A percentile compares a stretch with the other conserved stretches of the same genome.
Evolutionary conservation across 352 stramenopile species (phyloP).

Genomic region (Globisporangium echinulatum): DNA sequence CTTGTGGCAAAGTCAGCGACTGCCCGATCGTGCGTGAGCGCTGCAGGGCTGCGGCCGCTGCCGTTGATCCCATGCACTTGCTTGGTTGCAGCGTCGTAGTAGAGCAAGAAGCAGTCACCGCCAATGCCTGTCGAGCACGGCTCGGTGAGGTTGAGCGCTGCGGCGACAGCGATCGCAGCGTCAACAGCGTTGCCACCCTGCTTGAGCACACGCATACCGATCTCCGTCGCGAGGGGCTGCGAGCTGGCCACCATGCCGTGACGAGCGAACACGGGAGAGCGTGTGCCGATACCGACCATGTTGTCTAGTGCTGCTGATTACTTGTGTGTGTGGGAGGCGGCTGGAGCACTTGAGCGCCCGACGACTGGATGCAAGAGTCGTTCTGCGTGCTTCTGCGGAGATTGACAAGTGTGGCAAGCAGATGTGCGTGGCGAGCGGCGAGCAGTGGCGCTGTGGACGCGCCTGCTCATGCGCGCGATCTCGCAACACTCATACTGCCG

Average conservation of each 20-base stretch:
- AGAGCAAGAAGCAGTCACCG: slow-evolving; percentile 95
- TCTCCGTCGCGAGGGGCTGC: slow-evolving; percentile 91
- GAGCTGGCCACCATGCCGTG: slow-evolving; percentile 91
- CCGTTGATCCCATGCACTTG: slow-evolving; percentile 90
- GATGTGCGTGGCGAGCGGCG: neutral
- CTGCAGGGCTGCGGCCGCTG: slow-evolving; percentile 78
- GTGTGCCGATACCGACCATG: slow-evolving; percentile 54
- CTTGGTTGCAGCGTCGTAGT: slow-evolving; percentile 85
- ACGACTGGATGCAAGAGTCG: neutral
- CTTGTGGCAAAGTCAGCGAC: slow-evolving; percentile 25
- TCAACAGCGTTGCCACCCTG: slow-evolving; percentile 93
- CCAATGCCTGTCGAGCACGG: slow-evolving; percentile 77
- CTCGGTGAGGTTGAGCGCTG: slow-evolving; percentile 57
- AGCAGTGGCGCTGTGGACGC: neutral
- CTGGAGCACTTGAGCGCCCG: too few relatives aligned
- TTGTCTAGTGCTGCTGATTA: neutral
- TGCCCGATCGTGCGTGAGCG: slow-evolving; percentile 77
- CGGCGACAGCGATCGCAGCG: slow-evolving; percentile 64
- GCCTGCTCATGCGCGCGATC: too few relatives aligned
- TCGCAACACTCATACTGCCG: neutral
- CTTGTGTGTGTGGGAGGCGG: too few relatives aligned
- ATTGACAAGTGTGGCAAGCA: slow-evolving; percentile 1
- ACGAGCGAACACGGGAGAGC: slow-evolving; percentile 85
- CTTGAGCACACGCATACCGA: slow-evolving; percentile 87
- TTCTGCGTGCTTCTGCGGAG: slow-evolving; percentile 5